Conservation (phyloP, 140 eudicot species). For the Oenanthe javanica region DNA sequence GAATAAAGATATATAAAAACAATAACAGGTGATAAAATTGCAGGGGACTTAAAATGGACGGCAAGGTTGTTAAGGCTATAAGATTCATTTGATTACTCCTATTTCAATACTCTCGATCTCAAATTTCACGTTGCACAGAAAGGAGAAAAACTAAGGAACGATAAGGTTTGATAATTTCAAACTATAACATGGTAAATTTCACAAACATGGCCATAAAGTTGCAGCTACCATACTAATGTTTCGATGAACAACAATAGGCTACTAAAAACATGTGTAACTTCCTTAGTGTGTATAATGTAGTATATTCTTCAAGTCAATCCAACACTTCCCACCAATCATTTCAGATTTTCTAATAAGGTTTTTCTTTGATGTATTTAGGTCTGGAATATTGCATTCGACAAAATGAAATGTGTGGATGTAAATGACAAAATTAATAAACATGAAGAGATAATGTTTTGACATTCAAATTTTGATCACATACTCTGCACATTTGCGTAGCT, state of each 20-base stretch:
- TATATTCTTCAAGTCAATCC: background rate
- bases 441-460: background rate
- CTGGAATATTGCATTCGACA: conserved; percentile 12
- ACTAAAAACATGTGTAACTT: conserved; percentile 2
- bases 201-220: background rate
- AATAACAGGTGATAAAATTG: too few relatives aligned
- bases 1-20: background rate
- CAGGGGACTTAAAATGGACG: too few relatives aligned
- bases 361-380: conserved; percentile 12
- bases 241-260: background rate
- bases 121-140: too few relatives aligned
- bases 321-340: conserved; percentile 26
- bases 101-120: too few relatives aligned
- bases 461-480: conserved; percentile 17
- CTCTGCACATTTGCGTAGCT: conserved; percentile 71
- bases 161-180: too few relatives aligned
- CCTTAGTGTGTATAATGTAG: background rate
- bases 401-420: conserved; percentile 14
- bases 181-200: background rate
- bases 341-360: background rate
- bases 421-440: conserved; percentile 24
- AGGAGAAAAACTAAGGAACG: too few relatives aligned
- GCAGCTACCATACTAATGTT: background rate
- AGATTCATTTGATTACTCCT: background rate
- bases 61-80: too few relatives aligned